Conservation (phyloP, 2,329 filamentous ascomycete species). For the Fusarium pseudonygamai region DNA sequence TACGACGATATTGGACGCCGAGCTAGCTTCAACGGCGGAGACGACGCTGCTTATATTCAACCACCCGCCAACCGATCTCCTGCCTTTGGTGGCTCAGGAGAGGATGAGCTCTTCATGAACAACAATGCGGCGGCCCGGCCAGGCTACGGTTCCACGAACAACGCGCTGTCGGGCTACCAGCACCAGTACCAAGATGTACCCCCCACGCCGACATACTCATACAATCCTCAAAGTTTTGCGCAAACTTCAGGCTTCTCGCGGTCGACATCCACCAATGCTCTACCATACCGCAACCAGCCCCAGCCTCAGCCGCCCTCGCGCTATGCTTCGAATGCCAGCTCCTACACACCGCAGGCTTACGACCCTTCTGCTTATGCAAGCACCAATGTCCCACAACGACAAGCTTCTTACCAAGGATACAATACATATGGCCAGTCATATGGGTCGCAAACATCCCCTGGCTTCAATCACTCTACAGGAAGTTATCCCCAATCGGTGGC, state of each 20-base stretch:
- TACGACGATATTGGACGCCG: conserved; percentile 56
- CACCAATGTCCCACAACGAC: conserved; percentile 59
- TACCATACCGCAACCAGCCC: conserved; percentile 59
- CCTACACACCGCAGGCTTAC: conserved; percentile 64
- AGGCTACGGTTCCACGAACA: conserved; percentile 56
- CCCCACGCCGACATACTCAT: conserved; percentile 61
- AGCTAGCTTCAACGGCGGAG: conserved; percentile 79
- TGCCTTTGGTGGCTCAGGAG: conserved; percentile 40
- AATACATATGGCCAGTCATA: conserved; percentile 56
- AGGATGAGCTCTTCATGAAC: conserved; percentile 73
- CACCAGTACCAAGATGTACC: conserved; percentile 60
- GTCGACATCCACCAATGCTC: conserved; percentile 61
- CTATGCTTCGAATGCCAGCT: conserved; percentile 50
- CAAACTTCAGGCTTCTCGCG: conserved; percentile 49
- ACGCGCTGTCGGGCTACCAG: conserved; percentile 61
- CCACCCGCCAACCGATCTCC: conserved; percentile 43
- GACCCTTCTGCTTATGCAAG: conserved; percentile 69
- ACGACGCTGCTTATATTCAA: conserved; percentile 69
- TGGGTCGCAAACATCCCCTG: conserved; percentile 48
- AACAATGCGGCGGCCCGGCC: conserved; percentile 51
- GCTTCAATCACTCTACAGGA: conserved; percentile 49
- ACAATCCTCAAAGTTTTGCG: conserved; percentile 76
- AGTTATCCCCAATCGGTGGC: conserved; percentile 41
- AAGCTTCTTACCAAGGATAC: conserved; percentile 61
- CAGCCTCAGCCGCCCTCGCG: conserved; percentile 49